Conservation (phyloP, 805 yeast genomes). For the Teunomyces cretensis region DNA sequence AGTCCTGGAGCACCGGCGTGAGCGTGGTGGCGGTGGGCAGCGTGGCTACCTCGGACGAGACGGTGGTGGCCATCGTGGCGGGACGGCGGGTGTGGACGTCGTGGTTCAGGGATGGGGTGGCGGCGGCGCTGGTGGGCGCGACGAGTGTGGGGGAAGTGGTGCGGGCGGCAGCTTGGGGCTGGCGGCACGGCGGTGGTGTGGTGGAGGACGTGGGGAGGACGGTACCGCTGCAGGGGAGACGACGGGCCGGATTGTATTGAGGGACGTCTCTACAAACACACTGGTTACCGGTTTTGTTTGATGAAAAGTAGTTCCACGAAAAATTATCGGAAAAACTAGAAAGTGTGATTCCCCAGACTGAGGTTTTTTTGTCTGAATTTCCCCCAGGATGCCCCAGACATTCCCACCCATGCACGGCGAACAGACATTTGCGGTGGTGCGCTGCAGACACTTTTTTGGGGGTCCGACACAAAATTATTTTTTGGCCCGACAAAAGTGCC, state of each 20-base stretch:
- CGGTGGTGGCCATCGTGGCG: not conserved
- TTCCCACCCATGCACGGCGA: too few relatives aligned
- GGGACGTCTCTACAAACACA: too few relatives aligned
- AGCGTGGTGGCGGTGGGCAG: not conserved
- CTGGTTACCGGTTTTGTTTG: too few relatives aligned
- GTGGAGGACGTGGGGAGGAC: not conserved
- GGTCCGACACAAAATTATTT: too few relatives aligned
- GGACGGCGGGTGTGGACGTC: too few relatives aligned
- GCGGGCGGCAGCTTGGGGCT: too few relatives aligned
- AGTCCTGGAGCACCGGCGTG: not conserved
- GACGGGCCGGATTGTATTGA: too few relatives aligned
- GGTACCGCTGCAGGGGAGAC: too few relatives aligned
- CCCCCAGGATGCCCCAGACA: conserved; percentile 3
- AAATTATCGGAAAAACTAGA: conserved; percentile 1
- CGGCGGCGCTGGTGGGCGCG: not conserved
- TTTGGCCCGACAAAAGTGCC: too few relatives aligned
- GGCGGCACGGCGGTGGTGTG: not conserved
- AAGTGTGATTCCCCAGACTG: conserved; percentile 1
- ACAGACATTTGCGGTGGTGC: too few relatives aligned
- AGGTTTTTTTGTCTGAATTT: not conserved
- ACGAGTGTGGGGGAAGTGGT: not conserved
- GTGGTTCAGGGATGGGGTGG: not conserved
- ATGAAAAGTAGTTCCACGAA: not conserved
- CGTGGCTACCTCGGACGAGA: not conserved
- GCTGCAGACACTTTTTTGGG: too few relatives aligned